Evolutionary conservation across 2,329 filamentous ascomycete species (phyloP).

Genomic region (Huntiella moniliformis): DNA sequence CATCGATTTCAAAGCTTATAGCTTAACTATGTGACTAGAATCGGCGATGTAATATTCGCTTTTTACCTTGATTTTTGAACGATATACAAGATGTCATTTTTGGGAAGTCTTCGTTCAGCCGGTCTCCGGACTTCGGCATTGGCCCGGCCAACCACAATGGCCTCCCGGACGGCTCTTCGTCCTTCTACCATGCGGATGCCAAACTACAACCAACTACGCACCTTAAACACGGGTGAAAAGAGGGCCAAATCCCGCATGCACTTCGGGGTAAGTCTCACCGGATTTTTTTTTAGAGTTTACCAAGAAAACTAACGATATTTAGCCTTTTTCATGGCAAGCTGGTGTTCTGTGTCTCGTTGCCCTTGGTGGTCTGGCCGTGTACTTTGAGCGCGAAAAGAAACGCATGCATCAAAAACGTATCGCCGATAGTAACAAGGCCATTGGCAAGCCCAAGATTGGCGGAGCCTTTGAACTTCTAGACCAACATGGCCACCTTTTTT

Average conservation of each 20-base stretch:
- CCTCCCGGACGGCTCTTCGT: no score
- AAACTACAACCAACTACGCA: no score
- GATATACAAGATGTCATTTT: no score
- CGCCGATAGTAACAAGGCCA: conserved; percentile 80
- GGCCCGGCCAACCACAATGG: no score
- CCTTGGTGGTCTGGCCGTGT: conserved; percentile 61
- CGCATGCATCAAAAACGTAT: conserved; percentile 77
- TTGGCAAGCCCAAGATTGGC: conserved; percentile 83
- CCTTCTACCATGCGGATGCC: no score
- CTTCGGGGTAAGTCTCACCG: conserved; percentile 28
- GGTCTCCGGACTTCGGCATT: no score
- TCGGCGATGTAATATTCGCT: no score
- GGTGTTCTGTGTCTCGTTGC: conserved; percentile 69
- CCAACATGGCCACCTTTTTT: conserved; percentile 61
- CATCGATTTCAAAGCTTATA: no score
- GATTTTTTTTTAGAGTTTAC: not conserved
- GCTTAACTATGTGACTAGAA: no score
- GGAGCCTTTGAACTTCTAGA: conserved; percentile 69
- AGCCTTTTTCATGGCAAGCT: conserved; percentile 90
- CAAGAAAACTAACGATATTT: not conserved
- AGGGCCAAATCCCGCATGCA: conserved; percentile 32
- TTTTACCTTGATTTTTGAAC: no score
- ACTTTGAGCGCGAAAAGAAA: conserved; percentile 85
- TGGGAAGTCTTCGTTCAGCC: no score
- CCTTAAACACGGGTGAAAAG: conserved; percentile 26